Evolutionary conservation across 176 grass and related monocot species (phyloP).

Genomic region (Carex littledalei): DNA sequence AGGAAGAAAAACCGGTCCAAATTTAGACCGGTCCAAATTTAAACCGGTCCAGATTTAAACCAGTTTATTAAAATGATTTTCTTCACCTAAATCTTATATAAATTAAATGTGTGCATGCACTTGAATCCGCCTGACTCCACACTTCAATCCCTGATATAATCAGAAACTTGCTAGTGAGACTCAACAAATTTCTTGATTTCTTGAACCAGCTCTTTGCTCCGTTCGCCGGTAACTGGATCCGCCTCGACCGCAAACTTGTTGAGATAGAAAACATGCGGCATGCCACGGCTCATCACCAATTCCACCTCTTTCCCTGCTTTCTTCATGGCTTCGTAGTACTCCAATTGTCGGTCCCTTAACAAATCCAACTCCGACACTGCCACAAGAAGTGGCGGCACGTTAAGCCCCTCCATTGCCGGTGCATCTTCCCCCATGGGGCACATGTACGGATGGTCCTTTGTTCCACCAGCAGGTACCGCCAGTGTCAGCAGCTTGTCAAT

Average conservation of each 20-base stretch:
- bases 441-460: conserved; percentile 29
- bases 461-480: conserved; percentile 23
- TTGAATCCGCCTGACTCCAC: background rate
- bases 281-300: conserved; percentile 12
- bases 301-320: conserved; percentile 22
- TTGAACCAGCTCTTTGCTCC: conserved; percentile 18
- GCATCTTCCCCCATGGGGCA: conserved; percentile 16
- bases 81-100: background rate
- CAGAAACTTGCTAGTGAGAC: background rate
- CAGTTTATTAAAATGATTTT: background rate
- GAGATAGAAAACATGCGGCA: conserved; percentile 36
- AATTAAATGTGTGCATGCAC: background rate
- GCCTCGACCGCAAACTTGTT: conserved; percentile 31
- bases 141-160: background rate
- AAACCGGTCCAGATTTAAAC: background rate
- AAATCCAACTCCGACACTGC: conserved; percentile 31
- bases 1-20: background rate
- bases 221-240: conserved; percentile 7
- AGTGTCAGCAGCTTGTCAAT: conserved; percentile 31
- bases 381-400: conserved; percentile 28
- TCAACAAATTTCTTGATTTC: conserved; percentile 22
- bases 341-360: conserved; percentile 31
- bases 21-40: too few relatives aligned
- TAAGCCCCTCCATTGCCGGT: background rate
- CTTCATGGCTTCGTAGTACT: conserved; percentile 32